Evolutionary conservation across 2,329 filamentous ascomycete genomes (phyloP).

Genomic region (Paecilomyces sp.): DNA sequence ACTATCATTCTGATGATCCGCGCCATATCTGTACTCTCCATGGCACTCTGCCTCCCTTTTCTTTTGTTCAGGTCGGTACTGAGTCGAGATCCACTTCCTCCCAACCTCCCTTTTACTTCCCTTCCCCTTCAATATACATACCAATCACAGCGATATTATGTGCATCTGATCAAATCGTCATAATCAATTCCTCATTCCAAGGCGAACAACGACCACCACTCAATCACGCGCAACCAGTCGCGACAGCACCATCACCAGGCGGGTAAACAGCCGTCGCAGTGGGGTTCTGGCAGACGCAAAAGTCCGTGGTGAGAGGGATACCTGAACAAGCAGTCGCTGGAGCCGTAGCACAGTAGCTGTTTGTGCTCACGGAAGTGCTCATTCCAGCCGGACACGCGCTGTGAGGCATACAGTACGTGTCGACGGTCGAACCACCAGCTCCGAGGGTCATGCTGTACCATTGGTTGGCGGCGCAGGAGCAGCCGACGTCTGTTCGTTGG

Average conservation of each 20-base stretch:
- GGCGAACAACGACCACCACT: not conserved
- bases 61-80: no score
- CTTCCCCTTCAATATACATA: not conserved
- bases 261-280: conserved; percentile 14
- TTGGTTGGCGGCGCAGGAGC: conserved; percentile 14
- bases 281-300: conserved; percentile 11
- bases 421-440: conserved; percentile 3
- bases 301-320: conserved; percentile 6
- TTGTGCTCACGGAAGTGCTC: conserved; percentile 12
- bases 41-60: no score
- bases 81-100: not conserved
- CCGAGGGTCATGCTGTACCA: conserved; percentile 15
- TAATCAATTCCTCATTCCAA: not conserved
- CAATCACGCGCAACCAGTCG: conserved; percentile 11
- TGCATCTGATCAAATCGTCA: not conserved
- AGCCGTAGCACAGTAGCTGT: conserved; percentile 14
- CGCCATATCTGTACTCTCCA: no score
- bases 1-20: no score
- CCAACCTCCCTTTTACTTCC: not conserved
- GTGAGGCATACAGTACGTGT: conserved; percentile 19
- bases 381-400: conserved; percentile 16
- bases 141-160: not conserved
- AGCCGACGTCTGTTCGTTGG: conserved; percentile 8
- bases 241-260: conserved; percentile 8
- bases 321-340: conserved; percentile 6